A percentile compares a stretch with the other conserved stretches of the same genome.
These are phyloP conservation scores for Penicillium dipodomyicola DNA, from an alignment of 495 filamentous ascomycete genomes.

Conservation along the genomic window DNA sequence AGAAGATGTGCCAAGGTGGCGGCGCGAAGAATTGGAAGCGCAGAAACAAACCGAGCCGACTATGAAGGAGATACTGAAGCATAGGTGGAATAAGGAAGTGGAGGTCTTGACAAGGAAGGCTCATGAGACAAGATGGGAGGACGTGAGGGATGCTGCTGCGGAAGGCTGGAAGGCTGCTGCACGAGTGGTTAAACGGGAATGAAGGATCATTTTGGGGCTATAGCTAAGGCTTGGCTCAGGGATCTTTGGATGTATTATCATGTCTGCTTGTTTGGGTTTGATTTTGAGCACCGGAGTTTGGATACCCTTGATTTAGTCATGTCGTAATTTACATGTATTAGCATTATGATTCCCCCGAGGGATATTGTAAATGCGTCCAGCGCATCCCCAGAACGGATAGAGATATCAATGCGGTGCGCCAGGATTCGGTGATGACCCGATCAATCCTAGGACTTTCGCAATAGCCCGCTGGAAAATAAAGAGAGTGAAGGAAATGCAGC, in stretches of 20 bases:
- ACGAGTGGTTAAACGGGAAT: conserved; percentile 39
- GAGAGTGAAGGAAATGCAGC: background rate
- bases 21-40: conserved; percentile 23
- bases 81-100: conserved; percentile 76
- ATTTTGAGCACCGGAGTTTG: conserved; percentile 24
- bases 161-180: conserved; percentile 34
- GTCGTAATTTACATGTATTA: conserved; percentile 18
- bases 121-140: conserved; percentile 61
- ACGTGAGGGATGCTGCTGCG: conserved; percentile 49
- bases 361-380: conserved; percentile 20
- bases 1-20: conserved; percentile 30
- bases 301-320: conserved; percentile 25
- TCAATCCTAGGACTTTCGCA: background rate
- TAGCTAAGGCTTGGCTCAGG: background rate
- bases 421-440: background rate
- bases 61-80: conserved; percentile 66
- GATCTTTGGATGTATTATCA: conserved; percentile 15
- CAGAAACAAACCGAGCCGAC: conserved; percentile 38
- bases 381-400: conserved; percentile 17
- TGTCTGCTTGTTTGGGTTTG: conserved; percentile 4
- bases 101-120: conserved; percentile 65
- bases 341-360: background rate
- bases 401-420: conserved; percentile 3
- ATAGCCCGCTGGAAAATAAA: background rate
- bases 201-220: conserved; percentile 2